Conservation (phyloP, 2,329 filamentous ascomycete genomes). For the Colletotrichum gigasporum region DNA sequence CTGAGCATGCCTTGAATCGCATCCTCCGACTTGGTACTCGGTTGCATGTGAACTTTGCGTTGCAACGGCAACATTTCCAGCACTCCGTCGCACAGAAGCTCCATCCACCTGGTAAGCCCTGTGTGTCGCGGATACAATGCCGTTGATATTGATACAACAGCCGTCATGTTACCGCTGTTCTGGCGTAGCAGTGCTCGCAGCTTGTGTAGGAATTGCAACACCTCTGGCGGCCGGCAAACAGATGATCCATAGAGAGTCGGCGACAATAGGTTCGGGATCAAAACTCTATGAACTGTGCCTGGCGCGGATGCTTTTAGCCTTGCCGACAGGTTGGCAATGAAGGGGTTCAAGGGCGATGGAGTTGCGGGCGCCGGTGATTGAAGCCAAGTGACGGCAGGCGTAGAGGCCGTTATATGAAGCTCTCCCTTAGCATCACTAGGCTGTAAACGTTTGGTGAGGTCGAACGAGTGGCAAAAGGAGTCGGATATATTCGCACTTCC, state of each 20-base stretch:
- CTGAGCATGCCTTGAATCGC: conserved; percentile 87
- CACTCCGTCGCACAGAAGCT: conserved; percentile 85
- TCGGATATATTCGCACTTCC: conserved; percentile 34
- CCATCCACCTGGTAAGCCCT: conserved; percentile 85
- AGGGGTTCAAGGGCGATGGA: conserved; percentile 67
- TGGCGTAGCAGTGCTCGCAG: conserved; percentile 79
- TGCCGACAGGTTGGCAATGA: conserved; percentile 67
- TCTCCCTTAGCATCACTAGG: conserved; percentile 58
- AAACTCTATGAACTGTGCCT: conserved; percentile 77
- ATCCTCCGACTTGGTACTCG: conserved; percentile 67
- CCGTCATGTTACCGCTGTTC: conserved; percentile 72
- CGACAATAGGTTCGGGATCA: conserved; percentile 87
- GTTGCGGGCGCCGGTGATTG: conserved; percentile 30
- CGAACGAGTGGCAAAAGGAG: conserved; percentile 77
- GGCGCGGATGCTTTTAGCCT: conserved; percentile 67
- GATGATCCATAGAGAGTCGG: conserved; percentile 83
- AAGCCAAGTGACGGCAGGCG: conserved; percentile 34
- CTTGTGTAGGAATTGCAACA: conserved; percentile 84
- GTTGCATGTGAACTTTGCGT: conserved; percentile 63
- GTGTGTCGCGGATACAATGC: conserved; percentile 80
- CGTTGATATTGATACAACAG: conserved; percentile 80
- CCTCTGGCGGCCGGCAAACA: conserved; percentile 73
- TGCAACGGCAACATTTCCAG: conserved; percentile 81
- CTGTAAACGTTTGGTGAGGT: conserved; percentile 73
- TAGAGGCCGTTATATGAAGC: conserved; percentile 57